phyloP scores from a whole-genome alignment of 2,329 filamentous ascomycete species.

The Aspergillus clavatus region DNA sequence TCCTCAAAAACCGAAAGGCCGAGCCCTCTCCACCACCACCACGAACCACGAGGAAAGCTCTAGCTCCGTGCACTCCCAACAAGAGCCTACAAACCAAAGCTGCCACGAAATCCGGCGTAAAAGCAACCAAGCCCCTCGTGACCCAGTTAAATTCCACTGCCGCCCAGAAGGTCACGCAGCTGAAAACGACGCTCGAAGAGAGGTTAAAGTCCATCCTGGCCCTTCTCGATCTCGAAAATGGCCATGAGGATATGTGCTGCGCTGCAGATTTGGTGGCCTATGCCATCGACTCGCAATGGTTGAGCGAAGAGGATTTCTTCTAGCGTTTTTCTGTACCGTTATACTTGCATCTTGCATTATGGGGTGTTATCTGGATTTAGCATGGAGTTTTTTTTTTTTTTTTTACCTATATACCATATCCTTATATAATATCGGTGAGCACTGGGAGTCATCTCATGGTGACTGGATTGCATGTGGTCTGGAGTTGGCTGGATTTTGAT shows the following conservation, averaged over 20 bases:
- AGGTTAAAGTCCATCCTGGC: constrained; percentile 30
- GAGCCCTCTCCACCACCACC: constrained; percentile 11
- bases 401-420: no score
- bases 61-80: constrained; percentile 32
- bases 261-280: constrained; percentile 42
- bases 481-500: no score
- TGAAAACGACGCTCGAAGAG: constrained; percentile 29
- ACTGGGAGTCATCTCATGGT: no score
- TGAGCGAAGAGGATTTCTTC: constrained; percentile 38
- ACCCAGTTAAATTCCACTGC: constrained; percentile 11
- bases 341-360: constrained; percentile 1
- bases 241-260: constrained; percentile 40
- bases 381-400: neutral
- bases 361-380: neutral
- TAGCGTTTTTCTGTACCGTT: no score
- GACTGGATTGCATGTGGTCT: no score
- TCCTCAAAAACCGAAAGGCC: constrained; percentile 42
- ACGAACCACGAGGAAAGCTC: constrained; percentile 27
- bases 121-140: constrained; percentile 2
- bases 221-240: constrained; percentile 35
- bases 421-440: no score
- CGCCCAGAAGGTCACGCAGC: constrained; percentile 14
- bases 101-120: neutral
- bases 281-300: constrained; percentile 40
- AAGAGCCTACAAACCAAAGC: constrained; percentile 9